A percentile compares a stretch with the other conserved stretches of the same genome.
Conservation (phyloP, 1,139 yeast genomes). For the Blastobotrys buckinghamii region DNA sequence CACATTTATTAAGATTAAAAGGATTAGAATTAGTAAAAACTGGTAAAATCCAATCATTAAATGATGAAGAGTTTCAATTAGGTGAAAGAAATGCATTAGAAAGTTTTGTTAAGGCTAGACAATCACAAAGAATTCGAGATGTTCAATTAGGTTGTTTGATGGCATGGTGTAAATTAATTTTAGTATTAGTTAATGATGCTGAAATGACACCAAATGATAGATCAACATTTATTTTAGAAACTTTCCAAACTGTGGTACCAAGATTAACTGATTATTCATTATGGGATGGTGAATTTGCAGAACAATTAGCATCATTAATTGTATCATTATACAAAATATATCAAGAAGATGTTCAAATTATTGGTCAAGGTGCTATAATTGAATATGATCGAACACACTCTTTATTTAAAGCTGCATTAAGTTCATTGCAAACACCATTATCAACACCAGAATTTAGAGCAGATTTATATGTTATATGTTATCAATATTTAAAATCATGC, state of each 20-base stretch:
- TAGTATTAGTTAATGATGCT: slow-evolving; percentile 63
- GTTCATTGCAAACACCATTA: slow-evolving; percentile 64
- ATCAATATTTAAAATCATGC: slow-evolving; percentile 46
- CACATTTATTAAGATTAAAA: slow-evolving; percentile 24
- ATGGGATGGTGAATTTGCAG: slow-evolving; percentile 59
- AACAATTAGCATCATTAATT: slow-evolving; percentile 69
- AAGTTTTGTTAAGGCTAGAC: slow-evolving; percentile 17
- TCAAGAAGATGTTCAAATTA: slow-evolving; percentile 38
- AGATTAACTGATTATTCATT: slow-evolving; percentile 70
- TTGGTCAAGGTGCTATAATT: slow-evolving; percentile 28
- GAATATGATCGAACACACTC: slow-evolving; percentile 52
- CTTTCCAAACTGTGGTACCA: slow-evolving; percentile 70
- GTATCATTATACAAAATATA: slow-evolving; percentile 65
- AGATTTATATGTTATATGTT: slow-evolving; percentile 69
- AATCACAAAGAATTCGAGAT: slow-evolving; percentile 25
- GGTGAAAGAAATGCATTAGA: slow-evolving; percentile 17
- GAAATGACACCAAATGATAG: slow-evolving; percentile 39
- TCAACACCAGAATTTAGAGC: slow-evolving; percentile 66
- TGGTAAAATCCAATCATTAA: slow-evolving; percentile 17
- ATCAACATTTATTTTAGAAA: slow-evolving; percentile 63
- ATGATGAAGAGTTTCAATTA: slow-evolving; percentile 18
- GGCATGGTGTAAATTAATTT: slow-evolving; percentile 79
- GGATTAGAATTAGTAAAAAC: slow-evolving; percentile 25
- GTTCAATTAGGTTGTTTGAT: slow-evolving; percentile 59
- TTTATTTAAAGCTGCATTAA: slow-evolving; percentile 65